Conservation (phyloP, 768 basidiomycete species). For the Hydnomerulius pinastri region DNA sequence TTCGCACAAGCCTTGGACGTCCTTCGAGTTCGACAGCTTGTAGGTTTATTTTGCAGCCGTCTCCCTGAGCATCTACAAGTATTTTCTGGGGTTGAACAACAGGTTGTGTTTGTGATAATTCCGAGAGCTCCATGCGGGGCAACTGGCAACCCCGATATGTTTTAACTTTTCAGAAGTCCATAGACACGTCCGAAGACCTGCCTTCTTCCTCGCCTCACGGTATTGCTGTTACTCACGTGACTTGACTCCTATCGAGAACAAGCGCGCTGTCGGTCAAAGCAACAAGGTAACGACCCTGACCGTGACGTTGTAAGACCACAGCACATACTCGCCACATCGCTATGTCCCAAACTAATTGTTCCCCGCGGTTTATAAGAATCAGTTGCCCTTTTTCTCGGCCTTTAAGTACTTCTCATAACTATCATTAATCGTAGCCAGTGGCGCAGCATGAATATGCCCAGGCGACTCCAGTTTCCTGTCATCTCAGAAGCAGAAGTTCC, state of each 20-base stretch:
- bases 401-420: not conserved
- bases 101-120: conserved; percentile 13
- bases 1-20: conserved; percentile 54
- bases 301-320: too few species aligned
- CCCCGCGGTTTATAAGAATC: not conserved
- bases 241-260: too few species aligned
- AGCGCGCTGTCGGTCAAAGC: too few species aligned
- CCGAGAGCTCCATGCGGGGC: conserved; percentile 24
- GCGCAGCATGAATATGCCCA: not conserved
- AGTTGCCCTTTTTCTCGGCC: not conserved
- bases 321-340: not conserved
- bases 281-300: not conserved
- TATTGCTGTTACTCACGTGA: too few species aligned
- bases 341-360: not conserved
- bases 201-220: too few species aligned
- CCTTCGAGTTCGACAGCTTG: conserved; percentile 54
- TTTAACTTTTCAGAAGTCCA: not conserved
- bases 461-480: not conserved
- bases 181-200: too few species aligned
- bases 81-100: conserved; percentile 23
- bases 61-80: conserved; percentile 43
- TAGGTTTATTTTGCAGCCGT: conserved; percentile 52
- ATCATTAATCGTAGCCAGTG: too few species aligned
- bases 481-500: too few species aligned
- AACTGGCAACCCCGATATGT: not conserved